These are phyloP conservation scores for Starmera stellimalicola DNA, from an alignment of 1,139 yeast species.

Conservation along the genomic window DNA sequence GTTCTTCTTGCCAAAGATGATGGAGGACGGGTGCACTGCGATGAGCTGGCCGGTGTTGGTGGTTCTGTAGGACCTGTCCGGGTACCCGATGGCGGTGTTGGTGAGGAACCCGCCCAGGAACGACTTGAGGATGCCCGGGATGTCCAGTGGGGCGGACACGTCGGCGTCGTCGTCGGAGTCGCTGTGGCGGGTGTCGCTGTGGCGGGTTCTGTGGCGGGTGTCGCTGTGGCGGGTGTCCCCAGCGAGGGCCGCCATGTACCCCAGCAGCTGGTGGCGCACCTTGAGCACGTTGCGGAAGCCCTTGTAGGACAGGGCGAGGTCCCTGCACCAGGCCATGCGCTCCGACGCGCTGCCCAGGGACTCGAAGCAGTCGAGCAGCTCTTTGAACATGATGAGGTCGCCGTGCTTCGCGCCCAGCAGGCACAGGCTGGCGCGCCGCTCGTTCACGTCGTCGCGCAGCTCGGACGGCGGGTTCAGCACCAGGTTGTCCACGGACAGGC, in stretches of 20 bases:
- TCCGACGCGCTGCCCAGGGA: constrained; percentile 41
- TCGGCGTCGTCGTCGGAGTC: constrained; percentile 13
- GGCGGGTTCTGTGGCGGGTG: too few species aligned
- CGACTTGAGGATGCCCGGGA: constrained; percentile 57
- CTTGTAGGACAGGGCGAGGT: constrained; percentile 62
- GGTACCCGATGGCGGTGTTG: constrained; percentile 90
- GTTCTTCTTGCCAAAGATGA: constrained; percentile 69
- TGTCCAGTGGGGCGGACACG: constrained; percentile 30
- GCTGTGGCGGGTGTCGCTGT: constrained; percentile 8
- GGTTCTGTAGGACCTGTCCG: constrained; percentile 88
- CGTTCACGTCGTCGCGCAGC: constrained; percentile 67
- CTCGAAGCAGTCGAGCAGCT: constrained; percentile 55
- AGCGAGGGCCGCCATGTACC: constrained; percentile 42
- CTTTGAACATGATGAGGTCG: constrained; percentile 77
- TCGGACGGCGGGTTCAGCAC: constrained; percentile 75
- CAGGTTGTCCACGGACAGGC: constrained; percentile 87
- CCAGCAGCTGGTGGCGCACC: constrained; percentile 66
- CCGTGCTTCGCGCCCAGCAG: constrained; percentile 67
- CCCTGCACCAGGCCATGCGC: constrained; percentile 74
- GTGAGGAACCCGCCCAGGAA: constrained; percentile 75
- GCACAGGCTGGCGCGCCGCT: constrained; percentile 51
- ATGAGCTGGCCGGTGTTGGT: constrained; percentile 71
- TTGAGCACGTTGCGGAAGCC: constrained; percentile 73
- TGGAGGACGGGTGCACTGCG: constrained; percentile 86
- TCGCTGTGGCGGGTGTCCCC: background rate